phyloP scores from a whole-genome alignment of 352 stramenopile genomes.

The Pythium plurisporium region DNA sequence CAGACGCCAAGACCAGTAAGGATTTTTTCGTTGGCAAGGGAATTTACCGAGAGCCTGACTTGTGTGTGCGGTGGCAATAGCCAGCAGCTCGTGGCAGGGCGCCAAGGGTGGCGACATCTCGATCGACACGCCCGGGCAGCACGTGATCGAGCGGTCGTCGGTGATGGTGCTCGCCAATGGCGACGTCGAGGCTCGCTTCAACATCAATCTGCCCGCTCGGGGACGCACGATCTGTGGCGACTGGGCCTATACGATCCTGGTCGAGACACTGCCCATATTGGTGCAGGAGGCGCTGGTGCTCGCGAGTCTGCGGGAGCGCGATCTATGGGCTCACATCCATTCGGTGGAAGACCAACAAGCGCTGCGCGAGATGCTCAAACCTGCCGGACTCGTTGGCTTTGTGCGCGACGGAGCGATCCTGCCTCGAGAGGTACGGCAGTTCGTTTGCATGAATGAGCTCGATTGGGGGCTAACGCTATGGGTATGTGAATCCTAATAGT shows the following conservation, averaged over 20 bases:
- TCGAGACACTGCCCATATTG: conserved; percentile 84
- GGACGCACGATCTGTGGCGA: conserved; percentile 92
- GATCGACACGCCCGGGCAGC: conserved; percentile 90
- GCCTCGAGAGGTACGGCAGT: conserved; percentile 54
- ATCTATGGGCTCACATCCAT: conserved; percentile 85
- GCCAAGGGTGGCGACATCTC: conserved; percentile 93
- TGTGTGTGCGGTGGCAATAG: conserved; percentile 2
- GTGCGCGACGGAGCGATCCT: conserved; percentile 92
- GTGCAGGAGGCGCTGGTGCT: conserved; percentile 80
- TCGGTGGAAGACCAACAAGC: conserved; percentile 92
- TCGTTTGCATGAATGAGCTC: background rate
- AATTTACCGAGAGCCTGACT: too few relatives aligned
- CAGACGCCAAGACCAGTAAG: conserved; percentile 54
- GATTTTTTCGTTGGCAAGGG: too few relatives aligned
- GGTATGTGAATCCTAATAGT: conserved; percentile 24
- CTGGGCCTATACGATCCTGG: conserved; percentile 91
- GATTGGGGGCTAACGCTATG: too few relatives aligned
- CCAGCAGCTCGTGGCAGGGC: conserved; percentile 76
- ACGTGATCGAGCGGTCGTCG: conserved; percentile 92
- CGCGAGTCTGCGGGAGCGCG: conserved; percentile 50
- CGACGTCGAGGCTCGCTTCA: conserved; percentile 91
- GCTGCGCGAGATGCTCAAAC: conserved; percentile 81
- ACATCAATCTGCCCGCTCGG: conserved; percentile 92
- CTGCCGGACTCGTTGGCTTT: conserved; percentile 87
- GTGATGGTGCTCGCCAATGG: conserved; percentile 76